Base-by-base conservation (phyloP, 352 stramenopile genomes). In the Phytophthora hibernalis region DNA sequence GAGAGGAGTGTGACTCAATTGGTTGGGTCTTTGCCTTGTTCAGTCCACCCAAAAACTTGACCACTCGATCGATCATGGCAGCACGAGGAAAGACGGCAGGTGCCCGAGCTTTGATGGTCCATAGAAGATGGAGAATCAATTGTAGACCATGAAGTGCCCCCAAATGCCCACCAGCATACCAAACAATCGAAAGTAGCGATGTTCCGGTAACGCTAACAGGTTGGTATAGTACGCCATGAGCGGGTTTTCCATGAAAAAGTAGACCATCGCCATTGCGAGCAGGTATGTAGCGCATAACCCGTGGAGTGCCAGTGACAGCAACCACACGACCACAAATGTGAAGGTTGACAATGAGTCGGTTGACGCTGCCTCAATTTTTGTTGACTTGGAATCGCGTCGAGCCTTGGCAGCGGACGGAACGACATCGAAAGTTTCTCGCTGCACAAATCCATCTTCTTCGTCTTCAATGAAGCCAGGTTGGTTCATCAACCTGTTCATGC, bases 181-280 rank as follows among this genome's bases (percentile, higher is more conserved):
- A 12, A 78, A 70, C 11, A 53, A 24, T 13, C 65, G 58, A 54
- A 82, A 82, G 48, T 71, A 70, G 5, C 60, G 45, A 3, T 64
- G 26, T 24, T 61, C 31, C 4, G 50, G 61, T 13, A 77, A 45
- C 0, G 63, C 57, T 6, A 83, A 55, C n/a, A 87, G 37, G n/a
- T 76, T 57, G 1, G 69, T 44, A 57, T 85, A 85, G 66, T 84
- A 87, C 24, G 56, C 63, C 71, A 87, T 79, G 44, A 73, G 72
- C 8, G 71, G 76, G 4, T 73, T 61, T 33, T 77, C 67, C 49
- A 85, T 63, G 52, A 76, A 76, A 45, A 63, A 74, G 42, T 85
- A 74, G 15, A 82, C 48, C 3, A 65, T 16, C 11, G 53, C 38
- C 35, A 58, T 61, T 0, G 61, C 61, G 2, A 75, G 20, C 15